Conservation (phyloP, 495 filamentous ascomycete genomes). For the Neurospora sp. region DNA sequence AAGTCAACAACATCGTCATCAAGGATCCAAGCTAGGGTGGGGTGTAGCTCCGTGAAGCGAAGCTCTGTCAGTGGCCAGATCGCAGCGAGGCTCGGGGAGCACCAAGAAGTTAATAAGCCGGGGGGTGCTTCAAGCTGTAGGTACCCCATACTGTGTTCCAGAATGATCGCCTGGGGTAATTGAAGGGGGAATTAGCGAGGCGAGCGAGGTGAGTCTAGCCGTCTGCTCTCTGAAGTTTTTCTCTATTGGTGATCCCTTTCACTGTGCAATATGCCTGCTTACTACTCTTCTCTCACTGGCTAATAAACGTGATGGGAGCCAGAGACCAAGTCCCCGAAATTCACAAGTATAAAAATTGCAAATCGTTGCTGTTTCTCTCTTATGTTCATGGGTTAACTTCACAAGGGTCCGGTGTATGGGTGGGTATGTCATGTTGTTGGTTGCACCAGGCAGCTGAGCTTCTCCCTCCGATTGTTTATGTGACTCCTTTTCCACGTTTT, state of each 20-base stretch:
- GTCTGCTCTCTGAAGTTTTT: neutral
- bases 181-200: neutral
- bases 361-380: neutral
- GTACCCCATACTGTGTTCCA: neutral
- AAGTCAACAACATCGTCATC: neutral
- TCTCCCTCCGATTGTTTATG: neutral
- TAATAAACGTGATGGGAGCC: neutral
- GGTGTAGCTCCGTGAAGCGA: neutral
- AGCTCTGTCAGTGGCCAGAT: neutral
- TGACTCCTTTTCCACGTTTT: neutral
- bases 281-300: neutral
- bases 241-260: neutral
- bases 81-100: neutral
- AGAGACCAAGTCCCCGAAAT: neutral
- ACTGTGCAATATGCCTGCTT: neutral
- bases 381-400: neutral
- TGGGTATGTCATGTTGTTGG: neutral
- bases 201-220: neutral
- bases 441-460: neutral
- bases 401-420: neutral
- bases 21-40: neutral
- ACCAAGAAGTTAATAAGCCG: neutral
- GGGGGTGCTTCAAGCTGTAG: neutral
- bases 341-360: neutral
- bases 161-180: neutral